Base-by-base conservation (phyloP, 1,139 yeast species). In the Eremothecium cymbalariae region DNA sequence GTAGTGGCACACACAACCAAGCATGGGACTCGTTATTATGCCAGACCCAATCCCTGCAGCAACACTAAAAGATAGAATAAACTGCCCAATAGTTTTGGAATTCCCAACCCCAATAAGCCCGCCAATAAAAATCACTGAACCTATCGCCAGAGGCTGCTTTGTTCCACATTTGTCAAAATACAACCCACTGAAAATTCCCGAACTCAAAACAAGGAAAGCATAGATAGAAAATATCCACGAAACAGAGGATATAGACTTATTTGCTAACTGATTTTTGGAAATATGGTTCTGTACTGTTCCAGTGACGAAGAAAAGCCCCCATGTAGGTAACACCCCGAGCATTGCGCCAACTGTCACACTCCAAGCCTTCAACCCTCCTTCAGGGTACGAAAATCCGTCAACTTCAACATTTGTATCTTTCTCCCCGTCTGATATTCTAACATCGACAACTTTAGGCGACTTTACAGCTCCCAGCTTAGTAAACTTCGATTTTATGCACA, bases 161-260 rank as follows among this genome's bases (percentile, higher is more conserved):
- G 73, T 60, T 2, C 79, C 79, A 32, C 63, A 55, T 39, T 67
- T 55, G 45, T 73, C 79, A 44, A 73, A 73, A 33, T 57, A 53
- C 3, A 63, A 59, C 0, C 90, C 88, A 23, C 78, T 69, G 21
- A 77, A 54, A 18, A 78, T 70, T 3, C 75, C 72, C 8, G 77
- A 72, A 33, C 74, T 62, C 50, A 74, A 76, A 47, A 75, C 63
- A 17, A 77, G 61, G 13, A 77, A 74, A 23, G 77, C 50, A 47
- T 70, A 77, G 12, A 79, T 59, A 3, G 86, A 75, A 50, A 80
- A 78, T 35, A 81, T 73, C 90, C 88, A 80, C 5, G 85, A 74
- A 1, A 75, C 67, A 6, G 68, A 64, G 2, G 79, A 66, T 4
- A 74, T 62, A 4, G 70, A 60, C 1, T 65, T 67, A 12, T 62